Percentiles rank a stretch among this genome's conserved stretches.
Conservation (phyloP, 2,329 filamentous ascomycete genomes). For the Fusarium sublunatum region DNA sequence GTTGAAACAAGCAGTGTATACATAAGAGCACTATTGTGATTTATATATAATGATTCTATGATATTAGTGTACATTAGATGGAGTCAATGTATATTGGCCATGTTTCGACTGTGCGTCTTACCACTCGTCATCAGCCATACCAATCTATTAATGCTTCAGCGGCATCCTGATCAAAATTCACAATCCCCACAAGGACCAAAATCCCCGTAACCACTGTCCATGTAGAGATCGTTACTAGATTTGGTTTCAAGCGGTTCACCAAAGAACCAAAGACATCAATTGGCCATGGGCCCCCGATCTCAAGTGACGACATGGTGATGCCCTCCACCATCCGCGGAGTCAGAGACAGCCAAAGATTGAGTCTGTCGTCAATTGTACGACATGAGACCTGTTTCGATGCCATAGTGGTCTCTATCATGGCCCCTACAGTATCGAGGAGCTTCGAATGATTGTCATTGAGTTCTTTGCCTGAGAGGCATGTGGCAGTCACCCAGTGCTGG, state of each 20-base stretch:
- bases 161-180: background rate
- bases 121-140: too few relatives aligned
- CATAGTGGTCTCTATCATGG: background rate
- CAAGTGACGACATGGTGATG: background rate
- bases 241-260: background rate
- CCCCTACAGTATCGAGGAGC: conserved; percentile 3
- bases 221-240: background rate
- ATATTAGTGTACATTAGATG: conserved; percentile 33
- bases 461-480: background rate
- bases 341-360: conserved; percentile 2
- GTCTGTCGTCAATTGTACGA: background rate
- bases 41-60: conserved; percentile 25
- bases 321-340: conserved; percentile 1
- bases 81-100: background rate
- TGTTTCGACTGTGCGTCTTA: background rate
- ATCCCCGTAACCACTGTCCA: background rate
- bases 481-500: conserved; percentile 5
- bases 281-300: conserved; percentile 2
- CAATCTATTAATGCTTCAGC: too few relatives aligned
- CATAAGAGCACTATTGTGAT: conserved; percentile 20
- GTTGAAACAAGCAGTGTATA: conserved; percentile 50
- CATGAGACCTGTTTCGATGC: background rate
- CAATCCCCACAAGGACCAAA: background rate
- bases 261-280: background rate
- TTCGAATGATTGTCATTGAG: background rate